Percentiles rank a stretch among this genome's conserved stretches.
Evolutionary conservation across 148 eudicot genomes (phyloP).

Genomic region (Rheum nobile): DNA sequence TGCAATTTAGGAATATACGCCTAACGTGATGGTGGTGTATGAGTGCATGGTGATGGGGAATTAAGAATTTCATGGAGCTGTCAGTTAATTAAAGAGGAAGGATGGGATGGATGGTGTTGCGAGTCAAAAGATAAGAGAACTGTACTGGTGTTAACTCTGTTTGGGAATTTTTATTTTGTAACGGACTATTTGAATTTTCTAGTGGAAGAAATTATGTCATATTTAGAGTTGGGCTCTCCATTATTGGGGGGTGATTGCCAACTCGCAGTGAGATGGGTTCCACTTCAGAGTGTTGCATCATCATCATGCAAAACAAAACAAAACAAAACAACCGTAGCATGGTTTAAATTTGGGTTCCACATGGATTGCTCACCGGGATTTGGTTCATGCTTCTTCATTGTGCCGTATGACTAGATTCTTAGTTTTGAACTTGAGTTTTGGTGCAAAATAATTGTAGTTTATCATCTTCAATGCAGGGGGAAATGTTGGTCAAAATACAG

Average conservation of each 20-base stretch:
- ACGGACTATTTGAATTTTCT: neutral
- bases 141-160: neutral
- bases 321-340: too few relatives aligned
- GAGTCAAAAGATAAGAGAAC: neutral
- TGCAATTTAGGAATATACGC: neutral
- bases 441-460: neutral
- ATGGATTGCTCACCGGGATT: too few relatives aligned
- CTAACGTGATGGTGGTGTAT: neutral
- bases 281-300: neutral
- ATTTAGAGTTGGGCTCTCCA: neutral
- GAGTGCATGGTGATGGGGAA: neutral
- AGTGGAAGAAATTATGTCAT: neutral
- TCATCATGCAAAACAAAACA: neutral
- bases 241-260: neutral
- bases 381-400: too few relatives aligned
- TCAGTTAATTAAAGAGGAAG: neutral
- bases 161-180: neutral
- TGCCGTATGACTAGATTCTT: too few relatives aligned
- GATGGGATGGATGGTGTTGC: neutral
- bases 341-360: too few relatives aligned
- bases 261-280: neutral
- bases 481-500: neutral
- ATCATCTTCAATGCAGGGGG: neutral
- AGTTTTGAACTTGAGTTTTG: neutral
- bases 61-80: neutral